Evolutionary conservation across 1,139 yeast species (phyloP).

Genomic region (Saccharomyces hybrid): DNA sequence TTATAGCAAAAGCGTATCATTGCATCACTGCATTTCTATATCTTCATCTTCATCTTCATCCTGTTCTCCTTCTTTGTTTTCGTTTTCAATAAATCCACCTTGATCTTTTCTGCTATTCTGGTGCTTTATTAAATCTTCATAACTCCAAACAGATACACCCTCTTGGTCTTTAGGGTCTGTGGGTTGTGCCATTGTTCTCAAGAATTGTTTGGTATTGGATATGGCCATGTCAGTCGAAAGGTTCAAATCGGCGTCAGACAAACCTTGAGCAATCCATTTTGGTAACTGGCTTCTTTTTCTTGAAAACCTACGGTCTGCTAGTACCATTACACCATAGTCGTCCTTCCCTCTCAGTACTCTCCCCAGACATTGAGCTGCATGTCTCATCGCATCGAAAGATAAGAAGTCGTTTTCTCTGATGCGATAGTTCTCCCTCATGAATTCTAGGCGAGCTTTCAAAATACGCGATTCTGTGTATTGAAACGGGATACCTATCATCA

Average conservation of each 20-base stretch:
- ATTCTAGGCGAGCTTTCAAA: conserved; percentile 87
- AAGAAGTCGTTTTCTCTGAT: conserved; percentile 89
- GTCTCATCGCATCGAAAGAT: conserved; percentile 98
- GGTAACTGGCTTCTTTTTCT: conserved; percentile 84
- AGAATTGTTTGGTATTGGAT: conserved; percentile 85
- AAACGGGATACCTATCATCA: conserved; percentile 98
- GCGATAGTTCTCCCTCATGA: conserved; percentile 83
- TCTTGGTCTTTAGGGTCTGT: conserved; percentile 84
- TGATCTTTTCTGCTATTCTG: conserved; percentile 37
- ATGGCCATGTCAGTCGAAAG: conserved; percentile 96
- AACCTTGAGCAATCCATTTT: conserved; percentile 93
- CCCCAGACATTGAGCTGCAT: conserved; percentile 98
- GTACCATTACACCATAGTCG: conserved; percentile 96
- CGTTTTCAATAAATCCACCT: conserved; percentile 1
- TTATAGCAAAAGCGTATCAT: not conserved
- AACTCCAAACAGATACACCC: conserved; percentile 90
- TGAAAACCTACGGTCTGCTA: conserved; percentile 89
- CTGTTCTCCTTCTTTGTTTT: conserved; percentile 2
- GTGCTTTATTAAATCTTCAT: conserved; percentile 54
- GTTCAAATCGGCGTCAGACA: conserved; percentile 84
- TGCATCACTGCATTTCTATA: conserved; percentile 10
- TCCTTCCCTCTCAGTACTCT: conserved; percentile 95
- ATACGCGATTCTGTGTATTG: conserved; percentile 97
- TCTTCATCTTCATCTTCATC: conserved; percentile 19
- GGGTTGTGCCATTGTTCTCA: conserved; percentile 92